Evolutionary conservation across 345 rosid species (phyloP), one percentile per base, ranked within the genome.

Genomic region (Eucalyptus tenuipes): DNA sequence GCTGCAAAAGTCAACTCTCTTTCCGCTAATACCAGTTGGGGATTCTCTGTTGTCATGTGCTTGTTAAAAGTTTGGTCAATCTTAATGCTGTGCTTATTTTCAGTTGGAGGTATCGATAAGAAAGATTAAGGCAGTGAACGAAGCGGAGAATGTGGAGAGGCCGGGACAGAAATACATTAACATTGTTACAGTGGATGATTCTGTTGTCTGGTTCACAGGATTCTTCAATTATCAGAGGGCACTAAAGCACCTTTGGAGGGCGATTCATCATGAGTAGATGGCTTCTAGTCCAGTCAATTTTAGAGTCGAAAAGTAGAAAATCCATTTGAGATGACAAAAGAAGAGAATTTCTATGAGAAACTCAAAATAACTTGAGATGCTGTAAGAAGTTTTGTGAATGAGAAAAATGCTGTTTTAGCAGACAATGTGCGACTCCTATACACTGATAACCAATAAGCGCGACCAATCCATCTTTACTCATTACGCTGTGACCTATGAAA

Each of bases 121-220:
- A 82, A 95, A 93, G 88, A 92, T 97, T 91, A 92, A 93, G 90
- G 86, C 90, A 87, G 96, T 92, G 14, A 94, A 93, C 88, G 94
- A 93, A 61, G 88, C 92, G 84, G 90, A 90, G 90, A 94, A 94
- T 90, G 90, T 79, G 85, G 90, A 94, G 94, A 95, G 92, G 59
- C 97, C 95, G 64, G 93, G 95, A 8, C 92, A 95, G 48, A 94
- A 96, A 92, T 96, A 93, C 90, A 89, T 96, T 33, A 93, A 97
- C 86, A 88, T 97, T 42, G 93, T 90, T 22, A 97, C 97, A 0
- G 91, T 92, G 7, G 97, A 97, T 89, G 88, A 82, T 87, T 95
- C 92, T 49, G 97, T 95, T 84, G 96, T 97, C 95, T 95, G 97
- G 98, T 95, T 96, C 86, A 94, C 94, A 95, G 97, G 98, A 5